A percentile compares a stretch with the other conserved stretches of the same genome.
Evolutionary conservation across 73 alveolate genomes (phyloP).

Genomic region (Tetrahymena thermophila): DNA sequence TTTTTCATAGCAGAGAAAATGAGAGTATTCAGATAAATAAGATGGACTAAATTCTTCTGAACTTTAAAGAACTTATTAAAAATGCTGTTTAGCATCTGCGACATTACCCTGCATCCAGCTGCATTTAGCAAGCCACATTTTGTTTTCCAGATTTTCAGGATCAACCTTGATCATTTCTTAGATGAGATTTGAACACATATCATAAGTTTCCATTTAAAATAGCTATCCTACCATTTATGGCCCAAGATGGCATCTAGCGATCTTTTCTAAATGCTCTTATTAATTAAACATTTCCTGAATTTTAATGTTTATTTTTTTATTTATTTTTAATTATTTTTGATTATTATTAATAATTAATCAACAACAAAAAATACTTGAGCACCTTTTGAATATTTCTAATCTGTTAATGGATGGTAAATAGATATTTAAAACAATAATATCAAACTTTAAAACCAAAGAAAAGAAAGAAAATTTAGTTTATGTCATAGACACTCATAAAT

Average conservation of each 20-base stretch:
- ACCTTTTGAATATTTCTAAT: not conserved
- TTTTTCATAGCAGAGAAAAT: not conserved
- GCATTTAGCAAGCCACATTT: not conserved
- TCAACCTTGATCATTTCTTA: not conserved
- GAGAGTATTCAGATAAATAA: not conserved
- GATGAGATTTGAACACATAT: not conserved
- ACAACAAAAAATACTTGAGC: not conserved
- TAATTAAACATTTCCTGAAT: not conserved
- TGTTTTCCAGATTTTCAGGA: not conserved
- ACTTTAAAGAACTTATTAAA: not conserved
- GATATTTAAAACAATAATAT: no score
- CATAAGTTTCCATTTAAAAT: not conserved
- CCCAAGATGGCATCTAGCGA: not conserved
- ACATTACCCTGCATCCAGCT: not conserved
- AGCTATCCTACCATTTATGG: not conserved
- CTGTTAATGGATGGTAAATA: not conserved
- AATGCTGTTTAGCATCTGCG: not conserved
- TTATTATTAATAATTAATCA: no score
- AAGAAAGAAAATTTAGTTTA: no score
- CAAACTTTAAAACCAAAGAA: not conserved
- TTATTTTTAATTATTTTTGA: not conserved
- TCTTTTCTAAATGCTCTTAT: not conserved
- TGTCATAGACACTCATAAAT: not conserved
- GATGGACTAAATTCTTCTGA: not conserved
- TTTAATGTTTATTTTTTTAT: not conserved